phyloP scores from a whole-genome alignment of 345 rosid genomes.

The Rhodamnia rubescens region DNA sequence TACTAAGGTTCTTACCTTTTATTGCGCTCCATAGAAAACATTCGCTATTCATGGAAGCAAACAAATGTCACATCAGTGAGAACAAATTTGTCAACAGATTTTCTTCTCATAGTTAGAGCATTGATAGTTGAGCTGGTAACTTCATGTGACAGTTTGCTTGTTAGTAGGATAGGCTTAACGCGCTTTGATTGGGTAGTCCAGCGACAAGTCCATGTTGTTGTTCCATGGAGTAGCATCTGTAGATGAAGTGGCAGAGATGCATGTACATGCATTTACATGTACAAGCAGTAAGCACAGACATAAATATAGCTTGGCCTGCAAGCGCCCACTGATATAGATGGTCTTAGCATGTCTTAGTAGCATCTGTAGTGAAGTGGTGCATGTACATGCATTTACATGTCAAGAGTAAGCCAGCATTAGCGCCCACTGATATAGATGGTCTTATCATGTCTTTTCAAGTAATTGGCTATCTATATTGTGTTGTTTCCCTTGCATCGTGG shows the following conservation, averaged over 20 bases:
- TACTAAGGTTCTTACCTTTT: background rate
- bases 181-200: background rate
- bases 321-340: background rate
- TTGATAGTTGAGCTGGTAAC: background rate
- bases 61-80: background rate
- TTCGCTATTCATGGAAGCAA: background rate
- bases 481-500: background rate
- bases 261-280: too few species aligned
- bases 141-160: background rate
- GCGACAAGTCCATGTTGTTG: background rate
- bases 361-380: too few species aligned
- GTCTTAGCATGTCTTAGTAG: background rate
- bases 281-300: background rate
- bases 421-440: background rate
- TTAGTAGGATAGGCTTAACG: background rate
- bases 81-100: background rate
- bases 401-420: too few species aligned
- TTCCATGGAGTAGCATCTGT: background rate
- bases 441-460: background rate
- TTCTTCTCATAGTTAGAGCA: background rate
- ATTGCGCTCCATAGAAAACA: background rate
- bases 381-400: too few species aligned
- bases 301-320: background rate
- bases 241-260: background rate
- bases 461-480: background rate